Evolutionary conservation across 768 basidiomycete genomes (phyloP), one percentile per base, ranked within the genome.

Genomic region (Pleurotus salmoneostramineus): DNA sequence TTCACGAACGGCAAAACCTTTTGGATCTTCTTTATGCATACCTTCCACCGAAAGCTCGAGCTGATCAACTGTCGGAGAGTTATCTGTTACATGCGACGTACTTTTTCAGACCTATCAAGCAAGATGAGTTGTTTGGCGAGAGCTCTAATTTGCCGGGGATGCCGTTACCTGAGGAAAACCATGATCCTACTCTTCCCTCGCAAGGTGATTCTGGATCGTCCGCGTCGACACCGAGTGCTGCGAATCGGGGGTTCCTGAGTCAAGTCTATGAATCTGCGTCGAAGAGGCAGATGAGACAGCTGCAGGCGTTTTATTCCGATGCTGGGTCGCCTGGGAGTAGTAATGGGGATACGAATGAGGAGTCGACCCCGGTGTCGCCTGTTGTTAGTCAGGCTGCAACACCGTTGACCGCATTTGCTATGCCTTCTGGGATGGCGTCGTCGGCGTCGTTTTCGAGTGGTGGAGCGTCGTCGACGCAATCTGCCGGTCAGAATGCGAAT

Each of bases 101-200:
- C 58, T 82, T 83, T 67, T 82, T 81, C 66, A 70, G 80, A 7
- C 77, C 81, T 0, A 72, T 83, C 65, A 77, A 78, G 56, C 65
- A 70, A 34, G 78, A 81, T 34, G 81, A 84, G 57, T 65, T 83
- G 1, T 60, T 77, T 36, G 70, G 76, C 7, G 43, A 46, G 34
- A 11, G 14, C 6, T 60, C 63, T 1, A 66, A 80, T 11, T 61
- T 82, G 5, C 74, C 77, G 10, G 54, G 61, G 5, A 67, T 82
- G 68, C 69, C 11, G 51, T 57, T 21, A 56, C 62, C 7, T 50
- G 61, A 5, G 43, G 52, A 3, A 51, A 56, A n/a, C 59, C 60
- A 27, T 56, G 63, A 14, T 61, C 49, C 49, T 31, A 50, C 35
- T 1, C 32, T 61, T 48, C 55, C 57, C 6, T 60, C 57, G 8